Evolutionary conservation across 345 rosid genomes (phyloP), one percentile per base, ranked within the genome.

Genomic region (Raphanus raphanistrum): DNA sequence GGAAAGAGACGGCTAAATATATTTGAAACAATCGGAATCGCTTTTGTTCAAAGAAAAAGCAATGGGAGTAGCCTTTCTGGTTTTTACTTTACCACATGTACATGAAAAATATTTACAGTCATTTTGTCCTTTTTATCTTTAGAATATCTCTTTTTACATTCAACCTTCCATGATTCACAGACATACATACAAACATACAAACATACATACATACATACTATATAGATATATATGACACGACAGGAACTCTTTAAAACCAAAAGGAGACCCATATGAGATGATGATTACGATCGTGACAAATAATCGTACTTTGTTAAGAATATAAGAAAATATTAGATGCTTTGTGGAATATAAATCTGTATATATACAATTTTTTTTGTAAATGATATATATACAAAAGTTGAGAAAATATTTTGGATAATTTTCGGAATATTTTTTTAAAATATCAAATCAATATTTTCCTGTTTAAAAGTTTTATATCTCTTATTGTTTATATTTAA

Each of bases 231-330:
- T 52, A 6, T 52, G 75, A 74, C 16, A 33, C 70, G 79, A 80
- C 64, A 33, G 61, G 68, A 75, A 70, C 79, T 74, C 74, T 62
- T 69, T 6, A 5, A 41, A 74, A 74, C 55, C 54, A 67, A 5
- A 73, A 4, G 70, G 71, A 63, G 68, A 70, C 76, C 76, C 76
- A 57, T 80, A 69, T 74, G 76, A 80, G 67, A 55, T 74, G 72
- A 79, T 74, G 82, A 80, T 75, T 68, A 75, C 72, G 82, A 69
- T 38, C 68, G 74, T 63, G 82, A 74, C 82, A 70, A 74, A 54
- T 79, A 55, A 61, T 74, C 43, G 59, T 52, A 62, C 68, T 79
- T 38, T 27, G 17, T 57, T 45, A 1, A 5, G 5, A 45, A 45
- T 41, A 41, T 28, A 33, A 33, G 4, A 9, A 41, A 50, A 60